A percentile compares a stretch with the other conserved stretches of the same genome.
Conservation (phyloP, 1,284 basidiomycete species). For the Waitea zeae region DNA sequence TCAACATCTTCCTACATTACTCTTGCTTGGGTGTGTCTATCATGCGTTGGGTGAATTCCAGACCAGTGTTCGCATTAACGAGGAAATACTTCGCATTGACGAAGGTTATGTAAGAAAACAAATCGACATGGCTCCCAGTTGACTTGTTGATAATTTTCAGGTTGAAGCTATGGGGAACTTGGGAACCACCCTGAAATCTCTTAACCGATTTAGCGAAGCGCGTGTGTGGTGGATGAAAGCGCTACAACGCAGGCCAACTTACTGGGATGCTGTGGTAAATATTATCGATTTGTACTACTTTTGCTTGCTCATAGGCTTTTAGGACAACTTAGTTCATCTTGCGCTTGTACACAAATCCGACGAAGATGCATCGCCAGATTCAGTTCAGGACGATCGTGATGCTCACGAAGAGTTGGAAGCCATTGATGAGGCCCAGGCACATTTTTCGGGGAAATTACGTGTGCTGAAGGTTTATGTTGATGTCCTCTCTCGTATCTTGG, state of each 20-base stretch:
- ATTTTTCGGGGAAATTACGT: too few relatives aligned
- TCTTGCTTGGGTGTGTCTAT: neutral
- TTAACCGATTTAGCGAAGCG: conserved; percentile 15
- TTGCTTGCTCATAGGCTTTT: too few relatives aligned
- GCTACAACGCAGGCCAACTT: conserved; percentile 20
- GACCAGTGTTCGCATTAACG: neutral
- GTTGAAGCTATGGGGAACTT: conserved; percentile 33
- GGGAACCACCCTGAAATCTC: conserved; percentile 27
- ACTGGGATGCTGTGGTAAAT: conserved; percentile 21
- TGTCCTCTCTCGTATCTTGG: neutral
- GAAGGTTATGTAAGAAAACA: neutral
- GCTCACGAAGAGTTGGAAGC: too few relatives aligned
- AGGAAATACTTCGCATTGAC: neutral
- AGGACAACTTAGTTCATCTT: neutral
- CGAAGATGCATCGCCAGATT: neutral
- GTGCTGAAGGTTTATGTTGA: neutral
- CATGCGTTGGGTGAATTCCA: neutral
- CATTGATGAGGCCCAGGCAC: neutral
- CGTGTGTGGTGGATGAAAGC: conserved; percentile 27
- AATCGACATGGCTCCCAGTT: neutral
- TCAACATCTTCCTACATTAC: neutral
- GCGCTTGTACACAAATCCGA: neutral
- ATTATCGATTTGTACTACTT: neutral
- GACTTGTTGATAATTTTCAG: conserved; percentile 9
- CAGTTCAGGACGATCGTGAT: neutral